phyloP scores from a whole-genome alignment of 768 basidiomycete genomes.

The Zangia roseola region DNA sequence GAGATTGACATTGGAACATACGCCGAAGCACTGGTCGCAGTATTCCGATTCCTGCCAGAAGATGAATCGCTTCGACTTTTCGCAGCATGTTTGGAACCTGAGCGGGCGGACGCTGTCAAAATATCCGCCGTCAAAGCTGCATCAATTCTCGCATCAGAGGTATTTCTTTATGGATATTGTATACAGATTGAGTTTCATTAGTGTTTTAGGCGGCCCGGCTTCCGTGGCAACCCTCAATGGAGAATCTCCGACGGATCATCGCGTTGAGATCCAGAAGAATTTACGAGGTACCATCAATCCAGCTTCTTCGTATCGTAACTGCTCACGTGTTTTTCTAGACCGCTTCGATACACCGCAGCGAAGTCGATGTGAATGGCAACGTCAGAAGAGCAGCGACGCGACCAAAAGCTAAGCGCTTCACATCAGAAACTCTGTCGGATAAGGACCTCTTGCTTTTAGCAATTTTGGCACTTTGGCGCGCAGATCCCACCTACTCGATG shows the following conservation, averaged over 20 bases:
- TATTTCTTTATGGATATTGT: constrained; percentile 25
- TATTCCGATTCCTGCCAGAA: constrained; percentile 68
- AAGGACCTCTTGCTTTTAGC: constrained; percentile 68
- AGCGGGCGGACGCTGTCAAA: constrained; percentile 80
- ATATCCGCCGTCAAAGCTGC: constrained; percentile 73
- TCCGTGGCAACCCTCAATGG: constrained; percentile 54
- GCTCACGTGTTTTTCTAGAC: constrained; percentile 36
- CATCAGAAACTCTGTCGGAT: constrained; percentile 60
- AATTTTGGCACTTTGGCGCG: constrained; percentile 69
- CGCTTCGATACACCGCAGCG: constrained; percentile 52
- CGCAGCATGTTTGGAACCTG: constrained; percentile 64
- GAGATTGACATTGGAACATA: constrained; percentile 76
- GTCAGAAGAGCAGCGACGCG: constrained; percentile 50
- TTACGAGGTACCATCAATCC: constrained; percentile 46
- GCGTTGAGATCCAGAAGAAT: constrained; percentile 52
- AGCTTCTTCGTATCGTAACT: constrained; percentile 1
- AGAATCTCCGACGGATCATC: constrained; percentile 44
- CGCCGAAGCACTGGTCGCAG: constrained; percentile 67
- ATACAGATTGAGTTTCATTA: constrained; percentile 8
- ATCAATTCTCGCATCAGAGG: constrained; percentile 67
- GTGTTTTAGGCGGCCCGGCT: constrained; percentile 47
- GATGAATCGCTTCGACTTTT: constrained; percentile 65
- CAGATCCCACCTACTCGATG: constrained; percentile 53
- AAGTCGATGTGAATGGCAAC: constrained; percentile 58
- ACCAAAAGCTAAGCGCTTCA: constrained; percentile 60